Percentiles rank a stretch among this genome's conserved stretches.
phyloP scores from a whole-genome alignment of 2,329 filamentous ascomycete genomes.

The Microcyclospora pomicola region DNA sequence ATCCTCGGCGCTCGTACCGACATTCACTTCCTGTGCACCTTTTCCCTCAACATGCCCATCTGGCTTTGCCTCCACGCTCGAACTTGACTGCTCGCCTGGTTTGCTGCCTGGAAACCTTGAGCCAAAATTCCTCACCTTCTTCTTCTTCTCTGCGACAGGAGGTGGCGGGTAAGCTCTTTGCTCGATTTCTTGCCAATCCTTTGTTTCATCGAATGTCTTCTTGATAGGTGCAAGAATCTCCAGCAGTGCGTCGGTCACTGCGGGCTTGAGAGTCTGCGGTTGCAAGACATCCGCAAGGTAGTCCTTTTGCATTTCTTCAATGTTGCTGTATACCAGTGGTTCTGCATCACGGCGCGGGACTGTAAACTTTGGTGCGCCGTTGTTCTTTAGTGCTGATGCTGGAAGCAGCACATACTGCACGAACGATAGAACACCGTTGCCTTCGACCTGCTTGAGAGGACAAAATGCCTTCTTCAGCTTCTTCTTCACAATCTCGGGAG shows the following conservation, averaged over 20 bases:
- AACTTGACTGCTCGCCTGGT: conserved; percentile 12
- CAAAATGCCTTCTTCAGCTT: conserved; percentile 80
- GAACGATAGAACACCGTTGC: conserved; percentile 76
- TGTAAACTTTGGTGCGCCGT: conserved; percentile 45
- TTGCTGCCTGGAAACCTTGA: conserved; percentile 43
- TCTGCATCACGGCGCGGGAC: conserved; percentile 55
- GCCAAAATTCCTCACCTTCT: conserved; percentile 65
- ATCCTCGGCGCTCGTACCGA: conserved; percentile 28
- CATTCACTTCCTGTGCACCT: conserved; percentile 26
- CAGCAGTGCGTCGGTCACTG: conserved; percentile 59
- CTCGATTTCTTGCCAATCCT: conserved; percentile 69
- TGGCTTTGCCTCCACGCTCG: conserved; percentile 29
- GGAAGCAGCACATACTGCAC: conserved; percentile 79
- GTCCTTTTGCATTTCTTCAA: conserved; percentile 63
- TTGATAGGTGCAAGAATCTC: conserved; percentile 66
- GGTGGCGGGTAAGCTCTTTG: conserved; percentile 68
- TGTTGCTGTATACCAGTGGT: conserved; percentile 64
- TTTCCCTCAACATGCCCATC: conserved; percentile 33
- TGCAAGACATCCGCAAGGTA: conserved; percentile 55
- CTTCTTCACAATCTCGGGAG: conserved; percentile 57
- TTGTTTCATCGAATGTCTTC: conserved; percentile 51
- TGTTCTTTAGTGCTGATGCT: conserved; percentile 47
- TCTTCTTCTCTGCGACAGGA: conserved; percentile 47
- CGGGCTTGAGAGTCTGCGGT: conserved; percentile 79
- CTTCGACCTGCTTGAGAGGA: conserved; percentile 60